Conservation (phyloP, 768 basidiomycete genomes). For the Tulasnella calospora region DNA sequence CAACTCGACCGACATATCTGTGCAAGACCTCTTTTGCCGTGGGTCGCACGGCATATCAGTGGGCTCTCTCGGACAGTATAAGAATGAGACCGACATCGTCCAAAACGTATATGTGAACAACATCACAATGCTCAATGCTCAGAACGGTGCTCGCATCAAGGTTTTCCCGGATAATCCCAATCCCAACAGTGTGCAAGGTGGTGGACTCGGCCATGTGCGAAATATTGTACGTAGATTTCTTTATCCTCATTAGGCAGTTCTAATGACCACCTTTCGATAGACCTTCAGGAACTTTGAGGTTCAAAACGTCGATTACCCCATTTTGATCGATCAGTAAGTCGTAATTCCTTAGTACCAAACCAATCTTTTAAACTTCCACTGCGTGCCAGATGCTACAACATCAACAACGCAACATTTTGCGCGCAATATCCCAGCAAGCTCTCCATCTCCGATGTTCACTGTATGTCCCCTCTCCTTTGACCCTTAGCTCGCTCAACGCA, state of each 20-base stretch:
- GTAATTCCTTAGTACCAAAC: not conserved
- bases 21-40: slow-evolving; percentile 54
- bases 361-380: not conserved
- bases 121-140: slow-evolving; percentile 55
- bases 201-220: slow-evolving; percentile 44
- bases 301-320: slow-evolving; percentile 53
- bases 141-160: slow-evolving; percentile 66
- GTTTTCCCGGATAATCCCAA: slow-evolving; percentile 59
- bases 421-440: slow-evolving; percentile 53
- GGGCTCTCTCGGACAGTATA: slow-evolving; percentile 54
- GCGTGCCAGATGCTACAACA: slow-evolving; percentile 36
- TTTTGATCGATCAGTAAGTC: slow-evolving; percentile 47
- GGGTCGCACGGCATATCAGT: slow-evolving; percentile 57
- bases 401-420: slow-evolving; percentile 47
- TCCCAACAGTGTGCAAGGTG: slow-evolving; percentile 50
- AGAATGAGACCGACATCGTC: slow-evolving; percentile 37
- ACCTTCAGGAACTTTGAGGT: slow-evolving; percentile 52
- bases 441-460: slow-evolving; percentile 54
- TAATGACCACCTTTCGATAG: slow-evolving; percentile 24
- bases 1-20: slow-evolving; percentile 54
- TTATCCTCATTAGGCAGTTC: slow-evolving; percentile 20
- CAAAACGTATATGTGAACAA: slow-evolving; percentile 57
- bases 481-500: not conserved
- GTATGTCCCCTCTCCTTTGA: slow-evolving; percentile 28
- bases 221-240: slow-evolving; percentile 31